These are phyloP conservation scores for Amaranthus hypochondriacus DNA, from an alignment of 148 eudicot genomes.

Conservation along the genomic window DNA sequence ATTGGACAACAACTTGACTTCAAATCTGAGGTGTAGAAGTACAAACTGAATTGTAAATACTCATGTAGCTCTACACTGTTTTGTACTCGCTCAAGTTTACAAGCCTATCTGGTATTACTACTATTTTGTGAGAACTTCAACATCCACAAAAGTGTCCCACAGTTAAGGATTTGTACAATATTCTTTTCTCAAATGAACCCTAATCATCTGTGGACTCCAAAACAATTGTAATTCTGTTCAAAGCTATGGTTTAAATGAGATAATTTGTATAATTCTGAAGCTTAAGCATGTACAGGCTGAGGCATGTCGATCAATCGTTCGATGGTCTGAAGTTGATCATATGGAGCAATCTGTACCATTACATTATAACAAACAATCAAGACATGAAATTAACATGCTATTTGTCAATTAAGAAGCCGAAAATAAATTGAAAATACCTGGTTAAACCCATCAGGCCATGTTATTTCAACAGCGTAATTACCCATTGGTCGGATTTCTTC, in stretches of 20 bases:
- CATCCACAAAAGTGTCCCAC: neutral
- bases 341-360: conserved; percentile 83
- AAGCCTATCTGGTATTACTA: neutral
- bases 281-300: conserved; percentile 41
- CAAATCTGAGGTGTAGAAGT: too few relatives aligned
- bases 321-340: conserved; percentile 89
- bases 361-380: conserved; percentile 12
- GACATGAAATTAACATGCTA: neutral
- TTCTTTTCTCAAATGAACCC: neutral
- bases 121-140: neutral
- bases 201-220: neutral
- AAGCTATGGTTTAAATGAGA: neutral
- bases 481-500: conserved; percentile 98
- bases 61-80: neutral
- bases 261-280: conserved; percentile 3
- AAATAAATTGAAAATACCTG: conserved; percentile 47
- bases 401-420: neutral
- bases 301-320: conserved; percentile 87
- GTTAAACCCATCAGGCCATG: conserved; percentile 98
- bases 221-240: neutral
- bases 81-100: neutral
- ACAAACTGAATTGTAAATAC: neutral
- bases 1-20: too few relatives aligned
- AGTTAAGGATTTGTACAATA: neutral
- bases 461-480: conserved; percentile 91